Percentiles rank a stretch among this genome's conserved stretches.
phyloP scores from a whole-genome alignment of 495 filamentous ascomycete genomes.

The Hypoxylon fragiforme region DNA sequence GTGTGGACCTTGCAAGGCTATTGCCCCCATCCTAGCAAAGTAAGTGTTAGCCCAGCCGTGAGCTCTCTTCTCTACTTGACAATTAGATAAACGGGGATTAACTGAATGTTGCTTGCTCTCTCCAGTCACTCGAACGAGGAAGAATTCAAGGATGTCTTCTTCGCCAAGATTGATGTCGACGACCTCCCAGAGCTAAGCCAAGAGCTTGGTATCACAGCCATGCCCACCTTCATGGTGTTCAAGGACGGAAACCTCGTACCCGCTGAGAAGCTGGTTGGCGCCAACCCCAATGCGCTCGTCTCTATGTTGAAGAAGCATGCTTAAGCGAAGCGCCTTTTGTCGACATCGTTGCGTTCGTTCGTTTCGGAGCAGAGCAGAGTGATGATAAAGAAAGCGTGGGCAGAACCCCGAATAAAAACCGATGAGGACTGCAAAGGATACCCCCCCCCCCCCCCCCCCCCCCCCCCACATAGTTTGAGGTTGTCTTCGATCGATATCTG shows the following conservation, averaged over 20 bases:
- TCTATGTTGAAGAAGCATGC: slow-evolving; percentile 50
- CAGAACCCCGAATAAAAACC: no score
- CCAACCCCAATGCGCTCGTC: slow-evolving; percentile 68
- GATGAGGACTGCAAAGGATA: no score
- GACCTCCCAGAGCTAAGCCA: slow-evolving; percentile 72
- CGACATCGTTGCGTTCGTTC: no score
- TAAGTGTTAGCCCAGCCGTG: slow-evolving; percentile 38
- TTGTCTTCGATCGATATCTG: no score
- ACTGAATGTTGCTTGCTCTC: not conserved
- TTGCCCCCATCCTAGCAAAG: slow-evolving; percentile 73
- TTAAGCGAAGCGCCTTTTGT: no score
- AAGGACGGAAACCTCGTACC: slow-evolving; percentile 68
- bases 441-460: no score
- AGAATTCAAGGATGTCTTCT: slow-evolving; percentile 55
- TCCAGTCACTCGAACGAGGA: slow-evolving; percentile 26
- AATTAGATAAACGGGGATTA: slow-evolving; percentile 11
- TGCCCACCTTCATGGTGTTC: slow-evolving; percentile 93
- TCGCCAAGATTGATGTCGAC: slow-evolving; percentile 95
- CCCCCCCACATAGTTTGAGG: no score
- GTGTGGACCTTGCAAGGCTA: slow-evolving; percentile 95
- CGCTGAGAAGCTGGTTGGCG: slow-evolving; percentile 73
- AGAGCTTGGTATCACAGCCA: slow-evolving; percentile 84
- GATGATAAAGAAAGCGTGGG: no score
- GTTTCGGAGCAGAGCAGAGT: no score
- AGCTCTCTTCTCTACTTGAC: not conserved